Evolutionary conservation across 2,329 filamentous ascomycete species (phyloP), one percentile per base, ranked within the genome.

Genomic region (Tympanopsis confertula): DNA sequence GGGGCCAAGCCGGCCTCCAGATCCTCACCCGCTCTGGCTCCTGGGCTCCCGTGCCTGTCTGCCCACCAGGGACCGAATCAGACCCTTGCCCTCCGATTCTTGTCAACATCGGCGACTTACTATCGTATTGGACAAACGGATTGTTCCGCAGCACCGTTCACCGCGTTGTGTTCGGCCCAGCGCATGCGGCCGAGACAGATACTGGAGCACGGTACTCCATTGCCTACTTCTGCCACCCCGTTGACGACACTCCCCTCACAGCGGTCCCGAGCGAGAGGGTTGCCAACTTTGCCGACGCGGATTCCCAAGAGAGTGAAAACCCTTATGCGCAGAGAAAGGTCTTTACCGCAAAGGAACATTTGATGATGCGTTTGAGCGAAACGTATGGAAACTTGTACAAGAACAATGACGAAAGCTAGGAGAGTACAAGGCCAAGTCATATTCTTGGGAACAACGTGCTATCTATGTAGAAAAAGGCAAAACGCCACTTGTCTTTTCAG

Each of bases 101-200:
- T 68, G 56, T 96, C 78, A 62, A 91, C 66, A 73, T 87, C 60
- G 61, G 82, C 58, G 63, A 80, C 54, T 51, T 82, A 53, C 61
- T 81, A 42, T 82, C 77, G 22, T 91, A 93, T 56, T 96, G 89
- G 89, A 96, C 91, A 1, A 82, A 83, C 45, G 87, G 88, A 0
- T 59, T 95, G 35, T 69, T 96, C 44, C 82, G 86, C 48, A 87
- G 81, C 47, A 95, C 89, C 0, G 76, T 95, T 4, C 91, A 96
- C 54, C 69, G 89, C 10, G 91, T 96, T 20, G 77, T 89, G 0
- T 91, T 94, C 45, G n/a, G n/a, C n/a, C 66, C n/a, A 5, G 20
- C 41, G 5, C 52, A 61, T 2, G 43, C 54, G 2, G 68, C 64
- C n/a, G 71, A 73, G 52, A 59, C 56, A 3, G 66, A 59, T 20